Evolutionary conservation across 2,329 filamentous ascomycete genomes (phyloP).

Genomic region (Colletotrichum simmondsii): DNA sequence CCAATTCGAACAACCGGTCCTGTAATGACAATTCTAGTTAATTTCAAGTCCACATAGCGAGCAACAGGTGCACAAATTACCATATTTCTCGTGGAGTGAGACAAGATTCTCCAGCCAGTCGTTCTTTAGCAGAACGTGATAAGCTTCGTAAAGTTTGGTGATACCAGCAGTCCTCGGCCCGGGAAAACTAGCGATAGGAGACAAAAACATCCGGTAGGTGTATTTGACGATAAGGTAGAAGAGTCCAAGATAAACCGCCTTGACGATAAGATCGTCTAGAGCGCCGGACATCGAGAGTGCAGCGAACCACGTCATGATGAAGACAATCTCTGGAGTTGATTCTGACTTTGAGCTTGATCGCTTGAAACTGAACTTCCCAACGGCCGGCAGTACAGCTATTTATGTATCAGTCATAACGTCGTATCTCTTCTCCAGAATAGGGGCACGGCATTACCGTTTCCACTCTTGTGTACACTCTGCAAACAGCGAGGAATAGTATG

Average conservation of each 20-base stretch:
- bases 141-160: constrained; percentile 35
- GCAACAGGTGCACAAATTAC: neutral
- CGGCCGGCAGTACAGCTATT: neutral
- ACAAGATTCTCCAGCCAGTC: constrained; percentile 35
- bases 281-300: neutral
- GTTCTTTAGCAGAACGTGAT: constrained; percentile 32
- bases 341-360: neutral
- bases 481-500: neutral
- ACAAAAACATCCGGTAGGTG: constrained; percentile 13
- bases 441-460: neutral
- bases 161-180: constrained; percentile 21
- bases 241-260: neutral
- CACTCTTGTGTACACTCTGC: neutral
- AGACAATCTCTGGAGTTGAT: neutral
- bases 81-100: constrained; percentile 26
- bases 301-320: constrained; percentile 13
- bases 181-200: constrained; percentile 22
- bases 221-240: constrained; percentile 9
- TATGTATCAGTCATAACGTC: neutral
- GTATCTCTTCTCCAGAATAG: neutral
- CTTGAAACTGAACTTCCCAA: neutral
- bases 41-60: neutral
- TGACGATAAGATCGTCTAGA: neutral
- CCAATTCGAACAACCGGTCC: constrained; percentile 34
- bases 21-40: neutral